phyloP scores from a whole-genome alignment of 2,329 filamentous ascomycete species.

The Colletotrichum paranaense region DNA sequence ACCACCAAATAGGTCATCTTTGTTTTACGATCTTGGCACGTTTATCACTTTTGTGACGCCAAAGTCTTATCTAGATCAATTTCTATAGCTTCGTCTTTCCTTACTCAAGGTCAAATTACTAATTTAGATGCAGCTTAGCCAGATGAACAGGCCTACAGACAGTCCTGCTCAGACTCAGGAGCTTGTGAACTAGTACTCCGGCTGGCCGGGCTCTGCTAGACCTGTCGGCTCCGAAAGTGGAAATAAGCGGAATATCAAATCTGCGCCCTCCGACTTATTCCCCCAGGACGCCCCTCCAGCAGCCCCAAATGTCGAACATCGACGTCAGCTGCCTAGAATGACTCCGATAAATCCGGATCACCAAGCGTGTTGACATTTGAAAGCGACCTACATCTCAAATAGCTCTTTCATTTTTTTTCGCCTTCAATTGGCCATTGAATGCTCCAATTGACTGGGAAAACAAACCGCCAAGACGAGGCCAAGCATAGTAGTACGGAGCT shows the following conservation, averaged over 20 bases:
- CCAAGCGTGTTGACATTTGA: background rate
- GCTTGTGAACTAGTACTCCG: background rate
- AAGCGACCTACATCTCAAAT: background rate
- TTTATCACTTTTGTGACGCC: background rate
- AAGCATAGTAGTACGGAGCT: slow-evolving; percentile 28
- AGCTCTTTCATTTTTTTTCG: too few species aligned
- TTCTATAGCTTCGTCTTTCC: background rate
- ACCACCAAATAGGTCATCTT: background rate
- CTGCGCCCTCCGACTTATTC: slow-evolving; percentile 27
- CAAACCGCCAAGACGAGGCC: slow-evolving; percentile 21
- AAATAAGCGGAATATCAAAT: slow-evolving; percentile 33
- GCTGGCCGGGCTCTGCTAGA: slow-evolving; percentile 5
- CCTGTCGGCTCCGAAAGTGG: slow-evolving; percentile 17
- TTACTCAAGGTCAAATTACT: background rate
- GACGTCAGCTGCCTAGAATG: slow-evolving; percentile 7
- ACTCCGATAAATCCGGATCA: background rate
- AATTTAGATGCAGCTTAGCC: background rate
- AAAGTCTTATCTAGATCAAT: too few species aligned
- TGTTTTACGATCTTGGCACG: background rate
- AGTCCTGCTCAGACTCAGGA: background rate
- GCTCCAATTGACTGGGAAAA: background rate
- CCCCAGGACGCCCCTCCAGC: background rate
- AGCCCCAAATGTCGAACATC: slow-evolving; percentile 12
- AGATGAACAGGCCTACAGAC: background rate
- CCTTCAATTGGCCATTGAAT: background rate